Evolutionary conservation across 768 basidiomycete genomes (phyloP), one percentile per base, ranked within the genome.

Genomic region (Clitopilus hobsonii): DNA sequence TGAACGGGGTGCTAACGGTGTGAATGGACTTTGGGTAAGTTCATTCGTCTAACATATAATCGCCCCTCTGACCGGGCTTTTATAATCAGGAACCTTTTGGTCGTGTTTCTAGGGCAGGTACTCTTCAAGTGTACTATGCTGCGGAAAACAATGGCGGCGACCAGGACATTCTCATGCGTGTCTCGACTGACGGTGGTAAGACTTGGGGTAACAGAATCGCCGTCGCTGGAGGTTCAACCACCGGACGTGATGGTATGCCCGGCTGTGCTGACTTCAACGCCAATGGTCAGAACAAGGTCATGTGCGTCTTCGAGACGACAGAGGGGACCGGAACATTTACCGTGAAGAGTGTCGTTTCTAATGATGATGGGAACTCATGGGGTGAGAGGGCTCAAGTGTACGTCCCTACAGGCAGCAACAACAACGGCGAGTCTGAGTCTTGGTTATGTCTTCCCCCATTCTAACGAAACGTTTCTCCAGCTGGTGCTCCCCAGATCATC

Each of bases 301-400:
- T 62, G 5, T 65, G 64, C 30, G 53, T 63, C 11, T 65, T 65
- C 38, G 64, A 65, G 54, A 65, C 64, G 6, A 65, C 64, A 22
- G 56, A 65, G 38, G 60, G 58, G 1, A 56, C 59, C 18, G 56
- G 38, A 1, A 49, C 22, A 4, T 63, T 63, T 49, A 63, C 38
- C 23, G 56, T 63, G 23, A 63, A 65, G 48, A 60, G 61, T 18
- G 61, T 65, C 11, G 56, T 58, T 18, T 63, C 63, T 26, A 58
- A 20, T 7, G 51, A 63, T 38, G 64, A 65, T 41, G 64, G 64
- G 1, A 28, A 13, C 4, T 24, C 57, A 26, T 65, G 51, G 41
- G 49, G 36, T n/a, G 52, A 30, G 11, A 48, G 61, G 4, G n/a
- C 30, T 1, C 54, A 54, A 38, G 64, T 65, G 3, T 63, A 55